Percentiles rank a stretch among this genome's conserved stretches.
phyloP scores from a whole-genome alignment of 73 alveolate species.

The Effrenium voratum region DNA sequence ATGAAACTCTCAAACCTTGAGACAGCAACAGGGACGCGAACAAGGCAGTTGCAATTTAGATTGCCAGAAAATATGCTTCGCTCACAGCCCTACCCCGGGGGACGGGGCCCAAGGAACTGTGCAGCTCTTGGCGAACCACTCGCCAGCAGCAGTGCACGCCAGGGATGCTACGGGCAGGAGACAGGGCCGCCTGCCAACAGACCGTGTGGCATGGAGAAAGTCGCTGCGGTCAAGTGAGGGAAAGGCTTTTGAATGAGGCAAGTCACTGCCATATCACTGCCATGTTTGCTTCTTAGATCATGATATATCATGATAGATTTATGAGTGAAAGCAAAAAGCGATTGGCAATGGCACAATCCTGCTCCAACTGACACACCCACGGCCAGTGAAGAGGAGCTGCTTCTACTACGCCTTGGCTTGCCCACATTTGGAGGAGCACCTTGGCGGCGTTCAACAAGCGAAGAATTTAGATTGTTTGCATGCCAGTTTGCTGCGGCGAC shows the following conservation, averaged over 20 bases:
- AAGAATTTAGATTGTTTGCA: neutral
- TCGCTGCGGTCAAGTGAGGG: too few species aligned
- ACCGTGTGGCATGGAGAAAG: neutral
- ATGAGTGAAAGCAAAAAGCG: neutral
- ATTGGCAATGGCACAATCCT: neutral
- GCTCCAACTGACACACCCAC: neutral
- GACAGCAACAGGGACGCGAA: too few species aligned
- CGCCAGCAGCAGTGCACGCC: constrained; percentile 34
- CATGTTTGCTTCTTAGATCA: neutral
- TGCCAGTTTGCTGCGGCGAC: neutral
- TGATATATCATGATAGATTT: neutral
- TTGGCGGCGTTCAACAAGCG: neutral
- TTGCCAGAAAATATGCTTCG: too few species aligned
- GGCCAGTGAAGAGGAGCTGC: neutral
- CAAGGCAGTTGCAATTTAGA: too few species aligned
- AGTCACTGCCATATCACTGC: too few species aligned
- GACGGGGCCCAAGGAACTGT: neutral
- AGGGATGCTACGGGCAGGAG: constrained; percentile 71
- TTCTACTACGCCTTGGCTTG: constrained; percentile 64
- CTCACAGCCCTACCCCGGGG: too few species aligned
- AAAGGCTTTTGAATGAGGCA: neutral
- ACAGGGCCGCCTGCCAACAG: neutral
- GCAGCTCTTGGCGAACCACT: constrained; percentile 53
- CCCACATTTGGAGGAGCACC: neutral
- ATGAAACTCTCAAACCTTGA: too few species aligned